A percentile compares a stretch with the other conserved stretches of the same genome.
These are phyloP conservation scores for Penicillium fuscoglaucum DNA, from an alignment of 2,329 filamentous ascomycete species.

Conservation along the genomic window DNA sequence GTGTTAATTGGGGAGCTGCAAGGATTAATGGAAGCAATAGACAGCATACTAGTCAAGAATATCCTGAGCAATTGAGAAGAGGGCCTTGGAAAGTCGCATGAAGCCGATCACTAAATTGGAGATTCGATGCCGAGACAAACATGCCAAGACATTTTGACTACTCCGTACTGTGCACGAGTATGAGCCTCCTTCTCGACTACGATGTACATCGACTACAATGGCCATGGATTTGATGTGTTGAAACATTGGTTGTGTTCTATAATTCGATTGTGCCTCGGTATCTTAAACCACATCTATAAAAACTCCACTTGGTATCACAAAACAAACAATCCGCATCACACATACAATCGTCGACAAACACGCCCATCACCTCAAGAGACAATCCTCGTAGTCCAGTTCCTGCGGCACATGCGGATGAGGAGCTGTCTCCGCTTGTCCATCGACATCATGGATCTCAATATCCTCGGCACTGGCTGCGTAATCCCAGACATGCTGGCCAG, in stretches of 20 bases:
- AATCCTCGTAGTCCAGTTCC: slow-evolving; percentile 12
- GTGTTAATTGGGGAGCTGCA: neutral
- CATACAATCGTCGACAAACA: neutral
- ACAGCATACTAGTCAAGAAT: slow-evolving; percentile 9
- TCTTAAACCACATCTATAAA: slow-evolving; percentile 13
- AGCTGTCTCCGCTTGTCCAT: slow-evolving; percentile 10
- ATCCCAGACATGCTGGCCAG: slow-evolving; percentile 21
- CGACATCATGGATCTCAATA: slow-evolving; percentile 3
- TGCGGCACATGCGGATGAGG: slow-evolving; percentile 1
- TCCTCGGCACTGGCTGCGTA: slow-evolving; percentile 6
- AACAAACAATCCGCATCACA: neutral
- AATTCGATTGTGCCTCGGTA: neutral
- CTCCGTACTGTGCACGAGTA: neutral
- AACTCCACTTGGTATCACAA: slow-evolving; percentile 24
- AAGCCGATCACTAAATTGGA: slow-evolving; percentile 17
- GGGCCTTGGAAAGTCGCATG: slow-evolving; percentile 13
- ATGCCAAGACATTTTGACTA: slow-evolving; percentile 17
- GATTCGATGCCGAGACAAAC: slow-evolving; percentile 19
- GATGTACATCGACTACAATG: neutral
- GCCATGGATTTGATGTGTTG: neutral
- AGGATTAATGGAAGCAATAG: too few species aligned
- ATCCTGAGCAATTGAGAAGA: slow-evolving; percentile 8
- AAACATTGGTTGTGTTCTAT: neutral
- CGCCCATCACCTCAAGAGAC: slow-evolving; percentile 3
- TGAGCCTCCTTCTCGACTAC: neutral